These are phyloP conservation scores for Friedmanniomyces simplex DNA, from an alignment of 495 filamentous ascomycete species.

Conservation along the genomic window DNA sequence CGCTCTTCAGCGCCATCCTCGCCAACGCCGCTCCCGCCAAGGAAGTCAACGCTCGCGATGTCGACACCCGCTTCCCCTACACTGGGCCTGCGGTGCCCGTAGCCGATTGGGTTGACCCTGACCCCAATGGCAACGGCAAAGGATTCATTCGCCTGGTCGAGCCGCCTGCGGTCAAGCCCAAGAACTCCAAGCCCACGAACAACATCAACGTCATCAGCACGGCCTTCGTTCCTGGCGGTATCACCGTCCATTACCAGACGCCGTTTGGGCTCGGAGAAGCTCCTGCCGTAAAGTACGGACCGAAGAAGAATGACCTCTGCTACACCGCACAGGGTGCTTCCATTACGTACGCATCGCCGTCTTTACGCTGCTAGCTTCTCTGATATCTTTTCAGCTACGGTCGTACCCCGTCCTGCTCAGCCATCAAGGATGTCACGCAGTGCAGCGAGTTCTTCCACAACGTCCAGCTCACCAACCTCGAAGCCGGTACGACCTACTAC, in stretches of 20 bases:
- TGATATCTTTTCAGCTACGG: conserved; percentile 33
- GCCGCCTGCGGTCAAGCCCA: conserved; percentile 43
- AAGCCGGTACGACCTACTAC: conserved; percentile 42
- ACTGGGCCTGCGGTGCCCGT: conserved; percentile 40
- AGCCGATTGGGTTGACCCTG: conserved; percentile 41
- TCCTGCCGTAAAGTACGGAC: conserved; percentile 38
- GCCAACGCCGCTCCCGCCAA: conserved; percentile 1
- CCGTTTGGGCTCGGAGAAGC: conserved; percentile 39
- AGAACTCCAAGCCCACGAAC: conserved; percentile 35
- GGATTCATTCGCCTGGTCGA: conserved; percentile 44
- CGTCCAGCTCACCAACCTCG: conserved; percentile 35
- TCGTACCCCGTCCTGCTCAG: conserved; percentile 43
- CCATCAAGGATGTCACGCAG: conserved; percentile 35
- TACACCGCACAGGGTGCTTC: conserved; percentile 29
- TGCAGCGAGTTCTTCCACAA: conserved; percentile 45
- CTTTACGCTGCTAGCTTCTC: background rate
- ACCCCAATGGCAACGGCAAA: conserved; percentile 43
- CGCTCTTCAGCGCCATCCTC: conserved; percentile 1
- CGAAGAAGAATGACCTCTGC: conserved; percentile 23
- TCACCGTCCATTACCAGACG: conserved; percentile 46
- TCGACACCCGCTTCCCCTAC: conserved; percentile 32
- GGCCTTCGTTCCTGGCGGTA: conserved; percentile 40
- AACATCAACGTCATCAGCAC: conserved; percentile 46
- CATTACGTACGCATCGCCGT: conserved; percentile 26
- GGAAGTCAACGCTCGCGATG: conserved; percentile 11